Base-by-base conservation (phyloP, 1,139 yeast genomes). In the Saccharomyces hybrid region DNA sequence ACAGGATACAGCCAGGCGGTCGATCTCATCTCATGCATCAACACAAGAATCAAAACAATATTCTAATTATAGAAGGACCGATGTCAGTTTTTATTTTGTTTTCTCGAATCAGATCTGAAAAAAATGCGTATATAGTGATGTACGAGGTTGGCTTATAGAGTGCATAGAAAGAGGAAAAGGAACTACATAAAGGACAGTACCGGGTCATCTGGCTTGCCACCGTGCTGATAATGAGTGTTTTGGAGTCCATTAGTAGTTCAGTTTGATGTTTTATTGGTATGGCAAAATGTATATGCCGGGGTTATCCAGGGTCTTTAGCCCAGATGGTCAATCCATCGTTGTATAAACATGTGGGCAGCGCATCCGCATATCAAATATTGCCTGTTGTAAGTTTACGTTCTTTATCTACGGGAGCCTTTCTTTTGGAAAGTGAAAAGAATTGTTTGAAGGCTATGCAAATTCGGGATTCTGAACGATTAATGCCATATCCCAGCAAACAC, bases 51-150 rank as follows among this genome's bases (percentile, higher is more conserved):
- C 5, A 38, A 16, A 2, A 38, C 44, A 38, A 38, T 16, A 38
- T 38, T 38, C 44, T 38, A 38, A 38, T 38, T 38, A 38, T 38
- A 38, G 44, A n/a, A 38, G 44, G 44, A 38, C 3, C 25, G 44
- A 38, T 38, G 25, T 16, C 11, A n/a, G 7, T 11, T 38, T 11
- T 38, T 11, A 20, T 38, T 34, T 34, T 5, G 44, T 11, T 38
- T 16, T 38, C 13, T 16, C 23, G 23, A 16, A 38, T 38, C 25
- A 9, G 44, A 38, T 38, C 44, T 38, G 44, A 38, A 38, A 38
- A 38, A 38, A 38, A 16, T n/a, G 44, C 44, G 44, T 38, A 38
- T 38, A 38, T 38, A 38, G 44, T 38, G 44, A 38, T 38, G n/a
- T 38, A 7, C 25, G 44, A 4, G 44, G 13, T 16, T 38, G 13